Evolutionary conservation across 2,329 filamentous ascomycete genomes (phyloP), one percentile per base, ranked within the genome.

Genomic region (Phialophora expanda): DNA sequence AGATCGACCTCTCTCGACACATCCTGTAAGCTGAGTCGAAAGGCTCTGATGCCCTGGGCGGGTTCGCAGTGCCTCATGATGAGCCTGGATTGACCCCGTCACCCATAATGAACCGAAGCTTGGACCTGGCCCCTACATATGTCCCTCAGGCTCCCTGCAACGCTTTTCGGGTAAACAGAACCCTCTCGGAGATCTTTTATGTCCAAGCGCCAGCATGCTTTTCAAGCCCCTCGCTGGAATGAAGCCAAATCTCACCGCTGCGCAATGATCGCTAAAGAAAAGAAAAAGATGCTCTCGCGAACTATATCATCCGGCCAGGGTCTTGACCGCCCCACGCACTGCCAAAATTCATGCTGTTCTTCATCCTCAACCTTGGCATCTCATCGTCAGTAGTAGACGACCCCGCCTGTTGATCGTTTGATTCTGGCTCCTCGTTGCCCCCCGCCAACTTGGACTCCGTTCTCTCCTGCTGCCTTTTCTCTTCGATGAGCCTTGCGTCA

Each of bases 311-410:
- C 34, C 30, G 38, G 24, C 22, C 50, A 44, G n/a, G 50, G 24
- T 59, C 41, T 65, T 34, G 64, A 65, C 17, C 67, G 32, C 80
- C 80, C 76, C 80, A 82, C 4, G 79, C 80, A 63, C 78, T 80
- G n/a, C 80, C 80, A 74, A 82, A 82, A 72, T 82, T 82, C 20
- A 77, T 81, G 17, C 77, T 78, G 28, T 78, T 78, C 68, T 76
- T 81, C 70, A 82, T 77, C 67, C 76, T 79, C 64, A 81, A 71
- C 70, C 59, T 62, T 32, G 72, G 72, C 48, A 68, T 64, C 20
- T 71, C 68, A 26, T 74, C 71, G 28, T 70, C 69, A 28, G 34
- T 50, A 44, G 56, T 32, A 48, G 79, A 77, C 20, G 76, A 73
- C 28, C 77, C 76, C 30, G 71, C 72, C 46, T 77, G 73, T 48